A percentile compares a stretch with the other conserved stretches of the same genome.
These are phyloP conservation scores for Rubia peregrina DNA, from an alignment of 305 asterid genomes.

Conservation along the genomic window DNA sequence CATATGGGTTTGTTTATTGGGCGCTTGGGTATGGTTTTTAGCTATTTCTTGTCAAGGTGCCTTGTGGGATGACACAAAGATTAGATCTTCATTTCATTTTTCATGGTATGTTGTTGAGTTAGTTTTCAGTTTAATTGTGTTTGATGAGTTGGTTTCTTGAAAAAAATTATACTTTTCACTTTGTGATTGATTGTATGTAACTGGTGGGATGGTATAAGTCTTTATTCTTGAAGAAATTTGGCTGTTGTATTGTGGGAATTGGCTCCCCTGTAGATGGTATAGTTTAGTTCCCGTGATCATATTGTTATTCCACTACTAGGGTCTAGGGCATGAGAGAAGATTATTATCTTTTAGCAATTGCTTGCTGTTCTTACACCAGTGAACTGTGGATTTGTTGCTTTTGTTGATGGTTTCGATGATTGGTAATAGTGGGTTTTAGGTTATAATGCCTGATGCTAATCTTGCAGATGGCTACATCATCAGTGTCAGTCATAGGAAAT, in stretches of 20 bases:
- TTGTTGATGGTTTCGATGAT: background rate
- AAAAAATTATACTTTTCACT: background rate
- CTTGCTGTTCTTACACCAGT: background rate
- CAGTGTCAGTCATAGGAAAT: constrained; percentile 67
- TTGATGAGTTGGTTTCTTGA: background rate
- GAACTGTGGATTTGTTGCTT: background rate
- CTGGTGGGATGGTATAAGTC: background rate
- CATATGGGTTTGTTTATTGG: constrained; percentile 6
- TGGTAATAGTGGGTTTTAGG: background rate
- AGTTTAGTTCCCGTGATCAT: background rate
- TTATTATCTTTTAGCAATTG: background rate
- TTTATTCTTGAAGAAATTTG: constrained; percentile 1
- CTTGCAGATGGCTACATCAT: constrained; percentile 65
- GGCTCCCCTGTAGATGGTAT: background rate
- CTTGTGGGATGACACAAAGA: background rate
- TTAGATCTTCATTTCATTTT: background rate
- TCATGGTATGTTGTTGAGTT: background rate
- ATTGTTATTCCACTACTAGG: background rate
- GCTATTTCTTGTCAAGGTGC: background rate
- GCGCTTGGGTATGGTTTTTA: background rate
- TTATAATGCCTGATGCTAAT: constrained; percentile 1
- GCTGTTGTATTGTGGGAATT: background rate
- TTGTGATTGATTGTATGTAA: too few relatives aligned
- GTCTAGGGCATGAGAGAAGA: background rate
- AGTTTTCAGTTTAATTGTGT: background rate